phyloP scores from a whole-genome alignment of 768 basidiomycete species.

The Cystofilobasidium bisporidii region DNA sequence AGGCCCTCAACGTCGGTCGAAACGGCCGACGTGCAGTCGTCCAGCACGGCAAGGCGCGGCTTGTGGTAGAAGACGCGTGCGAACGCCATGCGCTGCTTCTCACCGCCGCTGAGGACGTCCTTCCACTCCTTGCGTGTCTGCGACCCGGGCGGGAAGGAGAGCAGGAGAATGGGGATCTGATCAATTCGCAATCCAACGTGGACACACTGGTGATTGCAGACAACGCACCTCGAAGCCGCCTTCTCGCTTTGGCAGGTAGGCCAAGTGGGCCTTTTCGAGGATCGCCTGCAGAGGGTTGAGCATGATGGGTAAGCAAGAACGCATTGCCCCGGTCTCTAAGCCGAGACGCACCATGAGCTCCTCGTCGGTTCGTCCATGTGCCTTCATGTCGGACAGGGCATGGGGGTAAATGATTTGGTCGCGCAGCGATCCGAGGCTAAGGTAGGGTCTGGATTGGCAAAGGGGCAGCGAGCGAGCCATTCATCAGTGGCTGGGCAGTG shows the following conservation, averaged over 20 bases:
- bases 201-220: too few relatives aligned
- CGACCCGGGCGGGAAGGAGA: background rate
- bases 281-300: conserved; percentile 43
- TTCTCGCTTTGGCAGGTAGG: conserved; percentile 73
- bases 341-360: conserved; percentile 50
- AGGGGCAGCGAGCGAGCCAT: too few relatives aligned
- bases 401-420: conserved; percentile 65
- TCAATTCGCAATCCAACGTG: background rate
- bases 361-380: conserved; percentile 52
- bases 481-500: too few relatives aligned
- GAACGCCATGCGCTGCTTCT: conserved; percentile 92
- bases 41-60: conserved; percentile 36
- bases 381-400: conserved; percentile 62
- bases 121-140: conserved; percentile 80
- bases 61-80: conserved; percentile 63
- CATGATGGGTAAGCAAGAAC: background rate
- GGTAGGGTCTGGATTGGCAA: conserved; percentile 81
- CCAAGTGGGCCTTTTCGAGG: conserved; percentile 68
- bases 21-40: conserved; percentile 90
- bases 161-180: background rate
- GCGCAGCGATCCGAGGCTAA: conserved; percentile 73
- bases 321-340: too few relatives aligned
- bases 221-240: conserved; percentile 68
- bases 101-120: conserved; percentile 53
- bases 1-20: conserved; percentile 90